Evolutionary conservation across 202 grass and related monocot species (phyloP), one percentile per base, ranked within the genome.

Genomic region (Zizania palustris): DNA sequence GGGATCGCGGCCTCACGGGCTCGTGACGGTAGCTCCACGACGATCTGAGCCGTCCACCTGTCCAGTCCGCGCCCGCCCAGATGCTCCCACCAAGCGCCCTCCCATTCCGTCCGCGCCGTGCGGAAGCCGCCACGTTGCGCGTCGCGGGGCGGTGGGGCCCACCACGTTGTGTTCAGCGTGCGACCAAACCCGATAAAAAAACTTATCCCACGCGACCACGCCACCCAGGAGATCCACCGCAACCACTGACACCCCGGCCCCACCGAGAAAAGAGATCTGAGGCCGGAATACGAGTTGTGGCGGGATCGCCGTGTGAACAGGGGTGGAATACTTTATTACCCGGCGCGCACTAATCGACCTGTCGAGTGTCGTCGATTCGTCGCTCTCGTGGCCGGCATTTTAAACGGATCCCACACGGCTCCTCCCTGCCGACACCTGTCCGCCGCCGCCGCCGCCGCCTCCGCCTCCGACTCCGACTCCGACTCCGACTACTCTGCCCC

Each of bases 81-180:
- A 96, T 93, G 13, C 63, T 0, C 61, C 85, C 87, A 96, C 81
- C 61, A 93, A 60, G 60, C 72, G 42, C 5, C 7, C 1, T 0
- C 14, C 11, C 37, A 86, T 90, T n/a, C 12, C 35, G 56, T 76
- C 69, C 60, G 42, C 67, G 22, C 85, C 86, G 63, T 44, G 28
- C 21, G 19, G 53, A 74, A 16, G 33, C 72, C 70, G 93, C 80
- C 93, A 96, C 89, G 93, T 96, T 77, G 54, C 82, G 35, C 79
- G 11, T 43, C n/a, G 54, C 15, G 28, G 28, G 28, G 28, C 48
- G 28, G 28, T 28, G 28, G 28, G 28, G 28, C 28, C 28, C 72
- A 81, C 82, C 86, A 80, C 60, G 67, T 48, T 77, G 77, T 42
- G 51, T 21, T 69, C 73, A 19, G 15, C 51, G 28, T 28, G 28